phyloP scores from a whole-genome alignment of 495 filamentous ascomycete genomes.

The Annulohypoxylon nitens region DNA sequence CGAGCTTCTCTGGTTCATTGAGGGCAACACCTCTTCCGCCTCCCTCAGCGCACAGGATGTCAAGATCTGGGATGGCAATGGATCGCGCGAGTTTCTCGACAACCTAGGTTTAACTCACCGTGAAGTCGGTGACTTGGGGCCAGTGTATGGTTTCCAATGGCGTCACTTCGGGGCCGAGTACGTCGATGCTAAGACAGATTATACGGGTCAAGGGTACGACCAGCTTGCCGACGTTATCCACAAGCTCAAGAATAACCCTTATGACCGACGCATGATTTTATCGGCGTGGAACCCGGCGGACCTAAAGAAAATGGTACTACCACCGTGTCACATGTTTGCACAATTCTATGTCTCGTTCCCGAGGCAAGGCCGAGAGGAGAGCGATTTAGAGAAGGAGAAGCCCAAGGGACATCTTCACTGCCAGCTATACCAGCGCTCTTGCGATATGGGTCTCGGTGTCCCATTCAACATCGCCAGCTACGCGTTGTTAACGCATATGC shows the following conservation, averaged over 20 bases:
- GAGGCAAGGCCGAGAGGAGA: conserved; percentile 44
- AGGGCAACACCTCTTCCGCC: conserved; percentile 80
- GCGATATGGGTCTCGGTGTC: conserved; percentile 97
- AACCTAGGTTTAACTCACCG: conserved; percentile 81
- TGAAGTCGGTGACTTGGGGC: conserved; percentile 88
- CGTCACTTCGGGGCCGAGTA: conserved; percentile 96
- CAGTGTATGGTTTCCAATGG: conserved; percentile 99
- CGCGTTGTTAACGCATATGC: conserved; percentile 91
- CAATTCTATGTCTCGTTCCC: conserved; percentile 96
- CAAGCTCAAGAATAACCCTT: conserved; percentile 83
- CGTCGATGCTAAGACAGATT: conserved; percentile 81
- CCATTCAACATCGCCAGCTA: conserved; percentile 98
- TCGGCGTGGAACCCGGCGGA: conserved; percentile 94
- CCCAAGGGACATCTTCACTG: conserved; percentile 79
- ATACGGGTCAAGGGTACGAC: conserved; percentile 89
- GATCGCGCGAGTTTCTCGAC: conserved; percentile 89
- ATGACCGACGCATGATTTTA: conserved; percentile 89
- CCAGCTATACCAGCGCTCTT: conserved; percentile 91
- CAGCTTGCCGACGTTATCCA: conserved; percentile 88
- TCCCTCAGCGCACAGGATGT: conserved; percentile 81
- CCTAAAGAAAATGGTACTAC: conserved; percentile 88
- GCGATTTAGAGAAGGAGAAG: conserved; percentile 50
- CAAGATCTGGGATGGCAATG: conserved; percentile 99
- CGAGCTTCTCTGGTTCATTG: conserved; percentile 97
- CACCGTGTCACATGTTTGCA: conserved; percentile 99